A percentile compares a stretch with the other conserved stretches of the same genome.
Conservation (phyloP, 371 early-diverging fungal species). For the Mortierella sp. region DNA sequence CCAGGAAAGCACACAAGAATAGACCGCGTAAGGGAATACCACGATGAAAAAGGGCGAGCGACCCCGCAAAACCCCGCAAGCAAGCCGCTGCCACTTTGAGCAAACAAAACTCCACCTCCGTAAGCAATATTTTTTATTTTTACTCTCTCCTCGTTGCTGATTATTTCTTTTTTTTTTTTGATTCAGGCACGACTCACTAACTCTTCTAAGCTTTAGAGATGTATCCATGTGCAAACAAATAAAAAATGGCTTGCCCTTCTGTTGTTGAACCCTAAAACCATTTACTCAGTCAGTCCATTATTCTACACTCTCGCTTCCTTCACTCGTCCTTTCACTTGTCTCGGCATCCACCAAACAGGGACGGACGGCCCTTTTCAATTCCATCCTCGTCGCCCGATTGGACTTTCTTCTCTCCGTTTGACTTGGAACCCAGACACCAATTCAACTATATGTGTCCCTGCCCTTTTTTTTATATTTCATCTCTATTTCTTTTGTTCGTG, state of each 20-base stretch:
- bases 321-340: not conserved
- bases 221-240: conserved; percentile 9
- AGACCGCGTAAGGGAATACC: conserved; percentile 5
- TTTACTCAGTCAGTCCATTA: not conserved
- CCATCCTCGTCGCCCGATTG: conserved; percentile 8
- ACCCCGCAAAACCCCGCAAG: conserved; percentile 13
- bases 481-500: not conserved
- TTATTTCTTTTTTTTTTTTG: not conserved
- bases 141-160: not conserved
- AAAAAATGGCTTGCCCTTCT: not conserved
- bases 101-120: not conserved
- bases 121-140: not conserved
- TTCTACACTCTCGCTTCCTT: not conserved
- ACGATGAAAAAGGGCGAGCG: not conserved
- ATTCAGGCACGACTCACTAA: conserved; percentile 1
- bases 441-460: not conserved
- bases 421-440: not conserved
- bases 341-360: conserved; percentile 5
- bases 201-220: not conserved
- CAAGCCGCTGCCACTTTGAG: conserved; percentile 10
- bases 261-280: not conserved
- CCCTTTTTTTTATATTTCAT: not conserved
- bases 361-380: not conserved
- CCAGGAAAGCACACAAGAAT: not conserved
- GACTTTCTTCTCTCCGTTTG: not conserved